Conservation (phyloP, 2,329 filamentous ascomycete species). For the Calonectria multiphialidica region DNA sequence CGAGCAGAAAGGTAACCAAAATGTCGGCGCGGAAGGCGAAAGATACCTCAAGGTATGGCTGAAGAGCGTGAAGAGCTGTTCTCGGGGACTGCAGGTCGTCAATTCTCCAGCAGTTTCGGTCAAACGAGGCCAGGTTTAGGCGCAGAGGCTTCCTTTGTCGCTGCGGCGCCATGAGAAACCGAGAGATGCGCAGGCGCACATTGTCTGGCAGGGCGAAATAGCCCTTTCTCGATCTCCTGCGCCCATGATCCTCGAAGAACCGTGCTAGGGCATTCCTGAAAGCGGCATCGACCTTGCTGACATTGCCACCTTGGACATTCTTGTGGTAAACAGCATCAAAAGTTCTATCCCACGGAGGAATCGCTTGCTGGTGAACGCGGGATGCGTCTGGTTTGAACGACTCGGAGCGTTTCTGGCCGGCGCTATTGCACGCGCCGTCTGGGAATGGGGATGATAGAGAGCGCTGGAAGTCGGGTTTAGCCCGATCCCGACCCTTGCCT, state of each 20-base stretch:
- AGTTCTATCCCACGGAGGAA: slow-evolving; percentile 51
- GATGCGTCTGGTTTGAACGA: not conserved
- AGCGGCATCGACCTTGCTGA: not conserved
- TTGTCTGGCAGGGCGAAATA: slow-evolving; percentile 43
- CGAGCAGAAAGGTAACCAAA: slow-evolving; percentile 50
- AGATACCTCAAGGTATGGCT: slow-evolving; percentile 45
- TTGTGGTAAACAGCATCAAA: slow-evolving; percentile 52
- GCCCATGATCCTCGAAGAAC: slow-evolving; percentile 37
- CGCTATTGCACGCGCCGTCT: not conserved
- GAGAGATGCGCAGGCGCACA: slow-evolving; percentile 44
- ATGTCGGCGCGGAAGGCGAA: slow-evolving; percentile 53
- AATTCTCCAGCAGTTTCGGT: slow-evolving; percentile 49
- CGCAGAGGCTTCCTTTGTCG: slow-evolving; percentile 39
- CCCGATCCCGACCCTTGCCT: not conserved
- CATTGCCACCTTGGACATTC: slow-evolving; percentile 17
- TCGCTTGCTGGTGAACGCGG: slow-evolving; percentile 13
- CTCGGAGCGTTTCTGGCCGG: not conserved
- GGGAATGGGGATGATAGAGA: not conserved
- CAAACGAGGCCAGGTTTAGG: slow-evolving; percentile 44
- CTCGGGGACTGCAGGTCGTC: slow-evolving; percentile 48
- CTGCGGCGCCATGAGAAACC: slow-evolving; percentile 34
- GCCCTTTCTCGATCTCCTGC: slow-evolving; percentile 14
- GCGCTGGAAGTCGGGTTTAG: not conserved
- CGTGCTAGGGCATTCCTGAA: slow-evolving; percentile 37
- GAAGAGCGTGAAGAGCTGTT: slow-evolving; percentile 39